These are phyloP conservation scores for Cladorrhinum sp. DNA, from an alignment of 2,329 filamentous ascomycete species.

Conservation along the genomic window DNA sequence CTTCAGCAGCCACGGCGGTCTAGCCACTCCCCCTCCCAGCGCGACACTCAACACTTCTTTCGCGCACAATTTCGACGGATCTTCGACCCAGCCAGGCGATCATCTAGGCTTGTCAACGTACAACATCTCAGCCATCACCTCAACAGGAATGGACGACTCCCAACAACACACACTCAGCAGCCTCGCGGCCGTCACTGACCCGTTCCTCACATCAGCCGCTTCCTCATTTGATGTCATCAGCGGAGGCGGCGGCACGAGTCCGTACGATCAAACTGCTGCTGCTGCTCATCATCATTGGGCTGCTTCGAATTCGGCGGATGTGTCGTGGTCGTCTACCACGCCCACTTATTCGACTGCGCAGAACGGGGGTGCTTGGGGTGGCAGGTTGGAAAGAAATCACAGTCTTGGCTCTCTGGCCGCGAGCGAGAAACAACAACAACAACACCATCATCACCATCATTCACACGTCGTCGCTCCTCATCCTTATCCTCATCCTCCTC, in stretches of 20 bases:
- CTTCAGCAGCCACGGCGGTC: conserved; percentile 26
- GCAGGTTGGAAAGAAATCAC: not conserved
- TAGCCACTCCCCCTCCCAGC: conserved; percentile 56
- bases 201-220: conserved; percentile 19
- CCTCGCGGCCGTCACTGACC: conserved; percentile 22
- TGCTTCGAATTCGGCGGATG: no score
- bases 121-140: conserved; percentile 22
- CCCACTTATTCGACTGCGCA: no score
- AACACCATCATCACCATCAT: not conserved
- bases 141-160: conserved; percentile 3
- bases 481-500: no score
- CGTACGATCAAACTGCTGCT: not conserved
- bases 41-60: conserved; percentile 49
- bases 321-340: no score
- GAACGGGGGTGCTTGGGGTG: no score
- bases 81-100: not conserved
- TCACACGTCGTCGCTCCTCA: not conserved
- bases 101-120: conserved; percentile 16
- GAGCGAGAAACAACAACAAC: not conserved
- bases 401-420: not conserved
- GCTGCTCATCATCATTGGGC: no score
- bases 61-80: conserved; percentile 42
- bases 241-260: not conserved
- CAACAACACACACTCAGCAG: conserved; percentile 6
- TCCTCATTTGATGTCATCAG: conserved; percentile 6